Conservation (phyloP, 2,329 filamentous ascomycete species). For the Mycogone perniciosa region DNA sequence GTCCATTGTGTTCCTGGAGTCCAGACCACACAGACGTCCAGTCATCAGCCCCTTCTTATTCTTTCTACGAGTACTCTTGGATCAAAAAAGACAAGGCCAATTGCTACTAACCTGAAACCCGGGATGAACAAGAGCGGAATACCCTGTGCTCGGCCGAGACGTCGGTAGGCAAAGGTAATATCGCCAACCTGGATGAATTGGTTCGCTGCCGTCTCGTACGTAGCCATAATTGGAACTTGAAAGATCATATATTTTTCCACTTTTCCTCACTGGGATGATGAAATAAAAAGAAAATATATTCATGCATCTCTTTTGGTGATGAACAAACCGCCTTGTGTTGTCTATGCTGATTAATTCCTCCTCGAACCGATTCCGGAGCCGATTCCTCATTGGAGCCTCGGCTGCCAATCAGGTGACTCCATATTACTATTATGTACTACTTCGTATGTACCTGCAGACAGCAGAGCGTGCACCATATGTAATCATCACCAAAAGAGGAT, state of each 20-base stretch:
- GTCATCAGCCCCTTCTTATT: no score
- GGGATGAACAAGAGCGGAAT: conserved; percentile 27
- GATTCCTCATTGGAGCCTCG: no score
- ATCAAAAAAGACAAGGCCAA: background rate
- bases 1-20: conserved; percentile 30
- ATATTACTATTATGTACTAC: no score
- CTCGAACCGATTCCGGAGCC: no score
- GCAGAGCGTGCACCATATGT: no score
- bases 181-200: conserved; percentile 25
- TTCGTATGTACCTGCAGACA: no score
- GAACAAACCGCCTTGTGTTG: no score
- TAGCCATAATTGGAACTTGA: conserved; percentile 17
- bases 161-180: conserved; percentile 28
- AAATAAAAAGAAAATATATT: background rate
- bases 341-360: no score
- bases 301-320: no score
- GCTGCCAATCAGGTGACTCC: no score
- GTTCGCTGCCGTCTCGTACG: conserved; percentile 24
- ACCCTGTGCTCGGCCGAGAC: conserved; percentile 23
- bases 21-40: background rate
- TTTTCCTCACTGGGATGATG: background rate
- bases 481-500: no score
- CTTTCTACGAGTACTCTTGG: background rate
- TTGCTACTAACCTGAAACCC: conserved; percentile 24
- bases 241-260: no score